Base-by-base conservation (phyloP, 768 basidiomycete genomes). In the Mycena galericulata region DNA sequence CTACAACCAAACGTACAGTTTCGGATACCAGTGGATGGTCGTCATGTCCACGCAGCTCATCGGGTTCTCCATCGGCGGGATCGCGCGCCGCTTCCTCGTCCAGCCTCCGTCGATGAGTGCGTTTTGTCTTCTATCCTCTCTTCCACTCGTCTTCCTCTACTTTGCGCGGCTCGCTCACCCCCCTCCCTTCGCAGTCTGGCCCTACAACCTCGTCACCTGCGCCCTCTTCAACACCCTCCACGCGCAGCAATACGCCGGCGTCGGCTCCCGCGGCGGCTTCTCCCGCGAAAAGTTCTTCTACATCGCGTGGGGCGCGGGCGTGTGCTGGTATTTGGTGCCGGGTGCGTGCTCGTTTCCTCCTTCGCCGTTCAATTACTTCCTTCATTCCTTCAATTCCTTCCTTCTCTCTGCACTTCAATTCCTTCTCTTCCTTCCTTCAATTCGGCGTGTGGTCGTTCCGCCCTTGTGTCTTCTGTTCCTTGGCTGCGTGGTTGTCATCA, bases 171-270 rank as follows among this genome's bases (percentile, higher is more conserved):
- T n/a, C n/a, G n/a, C n/a, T n/a, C n/a, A n/a, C 1, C 18, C 36
- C 51, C 27, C 22, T 51, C n/a, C 36, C 58, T 26, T 20, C 34
- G 79, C 82, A 92, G 91, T 94, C 76, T 95, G 93, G 93, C 93
- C 93, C 0, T 79, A 83, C 24, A 90, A 92, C 65, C 85, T 95
- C 36, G 91, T 94, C 41, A 89, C 86, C 18, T 93, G 93, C 75
- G 91, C 84, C 1, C 80, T 87, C 30, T 94, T 95, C 83, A 95
- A 95, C 77, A 95, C 94, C 1, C 84, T 95, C 1, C 94, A 95
- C 79, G 87, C 90, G 0, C 88, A 91, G 74, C 80, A 83, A 49
- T 92, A 92, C 67, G 84, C 89, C 29, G 93, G 93, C 66, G 85
- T 86, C 20, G 90, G 91, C n/a, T 83, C 79, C 38, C 84, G 87